Percentiles rank a stretch among this genome's conserved stretches.
Evolutionary conservation across 73 alveolate species (phyloP).

Genomic region (Symbiodinium natans): DNA sequence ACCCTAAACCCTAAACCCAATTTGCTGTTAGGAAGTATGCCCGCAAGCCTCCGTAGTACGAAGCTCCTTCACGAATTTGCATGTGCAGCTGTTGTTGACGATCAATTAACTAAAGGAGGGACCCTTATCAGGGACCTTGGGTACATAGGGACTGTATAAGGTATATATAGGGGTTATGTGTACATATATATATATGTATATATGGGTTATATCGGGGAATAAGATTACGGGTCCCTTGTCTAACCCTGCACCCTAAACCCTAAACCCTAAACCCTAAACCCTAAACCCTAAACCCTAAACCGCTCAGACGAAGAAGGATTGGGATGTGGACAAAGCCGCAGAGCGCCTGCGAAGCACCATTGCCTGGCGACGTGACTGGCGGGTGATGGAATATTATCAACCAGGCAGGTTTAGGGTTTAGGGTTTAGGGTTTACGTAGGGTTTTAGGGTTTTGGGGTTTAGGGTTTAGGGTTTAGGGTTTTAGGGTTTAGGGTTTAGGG

Average conservation of each 20-base stretch:
- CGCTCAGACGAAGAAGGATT: not conserved
- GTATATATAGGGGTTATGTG: too few relatives aligned
- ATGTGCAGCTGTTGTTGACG: not conserved
- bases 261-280: not conserved
- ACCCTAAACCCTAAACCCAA: not conserved
- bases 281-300: not conserved
- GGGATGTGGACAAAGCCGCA: constrained; percentile 4
- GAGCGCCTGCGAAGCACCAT: constrained; percentile 7
- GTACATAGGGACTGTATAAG: too few relatives aligned
- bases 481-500: not conserved
- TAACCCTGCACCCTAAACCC: not conserved
- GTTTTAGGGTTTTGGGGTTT: too few relatives aligned
- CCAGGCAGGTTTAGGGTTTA: not conserved
- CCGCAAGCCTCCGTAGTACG: not conserved
- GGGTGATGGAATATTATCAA: not conserved
- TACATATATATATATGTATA: too few relatives aligned
- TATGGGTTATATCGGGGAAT: too few relatives aligned
- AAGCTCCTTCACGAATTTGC: not conserved
- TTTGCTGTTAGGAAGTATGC: not conserved
- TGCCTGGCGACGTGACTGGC: not conserved
- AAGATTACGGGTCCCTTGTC: not conserved
- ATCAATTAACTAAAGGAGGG: not conserved
- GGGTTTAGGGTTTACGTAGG: too few relatives aligned
- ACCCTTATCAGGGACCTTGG: too few relatives aligned
- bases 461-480: too few relatives aligned